Conservation (phyloP, 768 basidiomycete species). For the Xanthoconium stramineum region DNA sequence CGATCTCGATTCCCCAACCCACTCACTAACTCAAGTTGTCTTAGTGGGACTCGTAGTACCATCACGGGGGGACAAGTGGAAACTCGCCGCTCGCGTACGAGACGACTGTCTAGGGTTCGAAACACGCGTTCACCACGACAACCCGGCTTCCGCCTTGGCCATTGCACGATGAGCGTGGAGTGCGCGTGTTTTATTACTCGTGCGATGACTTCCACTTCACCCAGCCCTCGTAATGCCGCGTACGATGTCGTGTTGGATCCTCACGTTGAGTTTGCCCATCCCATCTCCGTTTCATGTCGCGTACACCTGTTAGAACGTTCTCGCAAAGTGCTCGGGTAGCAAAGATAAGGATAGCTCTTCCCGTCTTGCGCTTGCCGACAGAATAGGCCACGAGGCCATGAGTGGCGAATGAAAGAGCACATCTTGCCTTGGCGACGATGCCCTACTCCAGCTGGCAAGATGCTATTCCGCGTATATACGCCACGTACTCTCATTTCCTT, state of each 20-base stretch:
- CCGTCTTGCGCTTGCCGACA: neutral
- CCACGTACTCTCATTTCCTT: neutral
- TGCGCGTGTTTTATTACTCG: constrained; percentile 16
- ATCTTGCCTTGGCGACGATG: neutral
- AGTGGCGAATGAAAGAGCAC: neutral
- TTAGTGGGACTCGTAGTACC: neutral
- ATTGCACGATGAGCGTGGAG: constrained; percentile 1
- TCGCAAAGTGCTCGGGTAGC: neutral
- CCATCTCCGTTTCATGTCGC: constrained; percentile 10
- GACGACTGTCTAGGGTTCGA: constrained; percentile 4
- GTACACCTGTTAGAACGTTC: neutral
- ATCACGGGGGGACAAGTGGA: neutral
- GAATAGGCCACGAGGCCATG: neutral
- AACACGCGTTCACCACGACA: constrained; percentile 8
- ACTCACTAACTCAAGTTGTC: neutral
- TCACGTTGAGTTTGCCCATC: neutral
- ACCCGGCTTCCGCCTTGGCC: neutral
- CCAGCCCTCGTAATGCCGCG: neutral
- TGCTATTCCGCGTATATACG: neutral
- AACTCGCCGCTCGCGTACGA: constrained; percentile 2
- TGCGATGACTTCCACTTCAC: neutral
- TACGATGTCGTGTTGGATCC: neutral
- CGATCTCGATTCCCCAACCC: neutral
- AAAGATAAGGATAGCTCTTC: neutral
- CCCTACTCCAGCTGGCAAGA: neutral